phyloP scores from a whole-genome alignment of 441 rosid species.

The Adansonia rubrostipa region DNA sequence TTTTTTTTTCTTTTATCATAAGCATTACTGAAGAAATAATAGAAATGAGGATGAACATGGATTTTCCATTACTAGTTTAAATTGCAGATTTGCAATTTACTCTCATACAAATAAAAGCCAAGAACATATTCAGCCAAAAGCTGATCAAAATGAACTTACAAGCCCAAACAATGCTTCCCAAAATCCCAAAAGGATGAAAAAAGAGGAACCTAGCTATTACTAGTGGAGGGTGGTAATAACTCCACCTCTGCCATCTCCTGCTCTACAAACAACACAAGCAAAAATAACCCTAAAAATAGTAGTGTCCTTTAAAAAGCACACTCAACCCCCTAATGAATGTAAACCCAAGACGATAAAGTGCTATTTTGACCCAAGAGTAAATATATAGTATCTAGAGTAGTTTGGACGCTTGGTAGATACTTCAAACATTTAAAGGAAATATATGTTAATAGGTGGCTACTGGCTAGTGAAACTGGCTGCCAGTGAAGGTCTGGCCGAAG shows the following conservation, averaged over 20 bases:
- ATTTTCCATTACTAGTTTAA: conserved; percentile 22
- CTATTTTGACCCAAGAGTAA: conserved; percentile 27
- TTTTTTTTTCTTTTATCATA: not conserved
- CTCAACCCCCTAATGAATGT: not conserved
- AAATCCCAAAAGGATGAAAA: too few species aligned
- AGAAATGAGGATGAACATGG: not conserved
- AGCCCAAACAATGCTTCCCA: too few species aligned
- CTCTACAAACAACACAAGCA: not conserved
- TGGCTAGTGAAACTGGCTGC: conserved; percentile 15
- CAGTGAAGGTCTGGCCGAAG: conserved; percentile 57
- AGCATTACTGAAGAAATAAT: not conserved
- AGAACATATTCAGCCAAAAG: not conserved
- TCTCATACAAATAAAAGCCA: not conserved
- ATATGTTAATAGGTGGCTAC: too few species aligned
- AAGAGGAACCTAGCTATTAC: not conserved
- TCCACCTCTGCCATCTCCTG: conserved; percentile 53
- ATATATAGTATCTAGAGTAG: not conserved
- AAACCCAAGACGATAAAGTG: conserved; percentile 30
- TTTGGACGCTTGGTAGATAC: not conserved
- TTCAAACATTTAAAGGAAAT: too few species aligned
- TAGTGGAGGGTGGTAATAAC: conserved; percentile 49
- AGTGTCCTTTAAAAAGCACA: not conserved
- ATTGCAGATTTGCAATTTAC: conserved; percentile 29
- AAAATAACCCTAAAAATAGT: not conserved
- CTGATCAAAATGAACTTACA: conserved; percentile 29